phyloP scores from a whole-genome alignment of 116 monocot genomes.

The Iris pallida region DNA sequence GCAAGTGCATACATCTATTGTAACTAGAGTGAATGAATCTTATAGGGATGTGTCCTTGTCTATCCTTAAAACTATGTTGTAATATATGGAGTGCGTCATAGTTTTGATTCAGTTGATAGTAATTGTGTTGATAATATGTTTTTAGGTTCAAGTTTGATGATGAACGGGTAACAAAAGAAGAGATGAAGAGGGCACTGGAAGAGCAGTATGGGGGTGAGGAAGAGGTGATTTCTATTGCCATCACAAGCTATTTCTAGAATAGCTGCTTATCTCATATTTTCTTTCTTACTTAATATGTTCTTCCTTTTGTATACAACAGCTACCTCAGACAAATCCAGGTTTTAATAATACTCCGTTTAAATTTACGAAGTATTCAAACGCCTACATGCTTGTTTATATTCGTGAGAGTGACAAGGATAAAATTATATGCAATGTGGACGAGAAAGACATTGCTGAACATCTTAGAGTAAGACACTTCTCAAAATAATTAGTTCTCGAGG shows the following conservation, averaged over 20 bases:
- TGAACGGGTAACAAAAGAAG: constrained; percentile 91
- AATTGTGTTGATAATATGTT: background rate
- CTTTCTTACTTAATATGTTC: background rate
- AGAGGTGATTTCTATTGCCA: constrained; percentile 41
- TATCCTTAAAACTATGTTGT: too few species aligned
- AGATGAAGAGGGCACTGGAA: constrained; percentile 75
- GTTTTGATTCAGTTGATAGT: too few species aligned
- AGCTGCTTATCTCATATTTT: background rate
- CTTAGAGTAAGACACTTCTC: constrained; percentile 47
- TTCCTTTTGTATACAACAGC: constrained; percentile 27
- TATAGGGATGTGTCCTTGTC: too few species aligned
- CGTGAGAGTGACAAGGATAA: constrained; percentile 94
- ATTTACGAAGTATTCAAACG: constrained; percentile 93
- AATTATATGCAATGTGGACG: constrained; percentile 81
- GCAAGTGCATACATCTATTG: too few species aligned
- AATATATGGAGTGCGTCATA: too few species aligned
- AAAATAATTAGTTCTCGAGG: background rate
- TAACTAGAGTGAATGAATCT: too few species aligned
- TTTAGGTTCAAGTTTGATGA: constrained; percentile 94
- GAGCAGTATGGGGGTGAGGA: constrained; percentile 96
- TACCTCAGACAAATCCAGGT: constrained; percentile 85
- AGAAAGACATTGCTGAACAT: constrained; percentile 91
- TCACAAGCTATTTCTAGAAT: background rate
- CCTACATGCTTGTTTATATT: constrained; percentile 96
- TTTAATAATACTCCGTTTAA: constrained; percentile 89